Base-by-base conservation (phyloP, 306 rosid species). In the Elaeagnus macrophylla region DNA sequence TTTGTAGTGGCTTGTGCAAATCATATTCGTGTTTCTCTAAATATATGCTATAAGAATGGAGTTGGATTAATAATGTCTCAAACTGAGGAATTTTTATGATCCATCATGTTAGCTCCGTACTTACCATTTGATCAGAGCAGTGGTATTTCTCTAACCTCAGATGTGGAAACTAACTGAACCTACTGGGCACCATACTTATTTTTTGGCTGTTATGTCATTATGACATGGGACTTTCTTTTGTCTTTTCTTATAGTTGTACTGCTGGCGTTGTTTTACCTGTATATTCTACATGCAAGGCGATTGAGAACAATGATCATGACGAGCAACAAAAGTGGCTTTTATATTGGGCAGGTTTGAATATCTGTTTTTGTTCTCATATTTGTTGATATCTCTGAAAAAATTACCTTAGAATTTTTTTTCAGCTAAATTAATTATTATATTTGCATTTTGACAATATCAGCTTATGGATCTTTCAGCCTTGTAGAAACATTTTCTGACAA, bases 381-480 rank as follows among this genome's bases (percentile, higher is more conserved):
- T 15, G 17, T 8, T 61, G 9, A 8, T 10, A 16, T 53, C 39
- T 12, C 48, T 25, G 17, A 17, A 32, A 45, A 38, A 51, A 37
- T 37, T 6, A 55, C n/a, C 39, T 56, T 48, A 25, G 51, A 17
- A 7, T 6, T 51, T 9, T 15, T 6, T 11, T 35, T 5, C 25
- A 25, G 32, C 4, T 25, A 25, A 25, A 25, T 25, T 2, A 25
- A 2, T 25, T 2, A 51, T 47, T 19, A 50, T 65, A 55, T 48
- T 48, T 53, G 37, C 7, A 10, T 17, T 39, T 10, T 9, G 39
- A 53, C 51, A 9, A 49, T 49, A 81, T 71, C 86, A 90, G 97
- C 86, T 66, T 90, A 70, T 48, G 97, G 97, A 56, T 90, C 95
- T 54, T 90, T 90, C 81, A 90, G 88, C 74, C 83, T 86, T 12